A percentile compares a stretch with the other conserved stretches of the same genome.
Evolutionary conservation across 148 eudicot species (phyloP).

Genomic region (Drosera capensis): DNA sequence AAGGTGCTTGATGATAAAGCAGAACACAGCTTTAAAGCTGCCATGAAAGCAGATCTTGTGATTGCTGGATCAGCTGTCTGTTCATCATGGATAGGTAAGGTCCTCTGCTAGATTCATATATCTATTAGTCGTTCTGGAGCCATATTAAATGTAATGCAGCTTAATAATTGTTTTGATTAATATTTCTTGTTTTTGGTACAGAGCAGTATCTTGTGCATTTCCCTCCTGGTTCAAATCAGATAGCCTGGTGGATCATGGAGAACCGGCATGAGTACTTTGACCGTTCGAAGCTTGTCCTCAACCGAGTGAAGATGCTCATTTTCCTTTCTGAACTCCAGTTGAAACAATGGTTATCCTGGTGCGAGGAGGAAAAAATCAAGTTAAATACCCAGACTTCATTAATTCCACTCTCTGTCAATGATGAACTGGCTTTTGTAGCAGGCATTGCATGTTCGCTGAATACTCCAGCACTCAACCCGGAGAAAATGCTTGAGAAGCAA

Average conservation of each 20-base stretch:
- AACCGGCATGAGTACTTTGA: constrained; percentile 89
- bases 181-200: constrained; percentile 16
- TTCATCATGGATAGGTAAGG: constrained; percentile 88
- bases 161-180: background rate
- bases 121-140: too few species aligned
- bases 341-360: constrained; percentile 87
- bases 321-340: constrained; percentile 87
- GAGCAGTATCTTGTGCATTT: constrained; percentile 57
- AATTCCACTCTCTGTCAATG: constrained; percentile 89
- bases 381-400: constrained; percentile 40
- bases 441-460: constrained; percentile 71
- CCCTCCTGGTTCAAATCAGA: constrained; percentile 66
- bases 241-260: constrained; percentile 99
- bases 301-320: constrained; percentile 70
- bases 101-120: background rate
- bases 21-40: constrained; percentile 75
- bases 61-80: constrained; percentile 98
- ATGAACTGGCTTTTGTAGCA: constrained; percentile 94
- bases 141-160: too few species aligned
- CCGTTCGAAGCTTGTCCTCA: constrained; percentile 69
- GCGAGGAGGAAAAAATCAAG: constrained; percentile 64
- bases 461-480: constrained; percentile 60
- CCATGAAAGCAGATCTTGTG: constrained; percentile 91
- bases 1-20: constrained; percentile 74
- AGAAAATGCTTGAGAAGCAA: constrained; percentile 67